Evolutionary conservation across 192 early-diverging fungal species (phyloP).

Genomic region (Coemansia sp.): DNA sequence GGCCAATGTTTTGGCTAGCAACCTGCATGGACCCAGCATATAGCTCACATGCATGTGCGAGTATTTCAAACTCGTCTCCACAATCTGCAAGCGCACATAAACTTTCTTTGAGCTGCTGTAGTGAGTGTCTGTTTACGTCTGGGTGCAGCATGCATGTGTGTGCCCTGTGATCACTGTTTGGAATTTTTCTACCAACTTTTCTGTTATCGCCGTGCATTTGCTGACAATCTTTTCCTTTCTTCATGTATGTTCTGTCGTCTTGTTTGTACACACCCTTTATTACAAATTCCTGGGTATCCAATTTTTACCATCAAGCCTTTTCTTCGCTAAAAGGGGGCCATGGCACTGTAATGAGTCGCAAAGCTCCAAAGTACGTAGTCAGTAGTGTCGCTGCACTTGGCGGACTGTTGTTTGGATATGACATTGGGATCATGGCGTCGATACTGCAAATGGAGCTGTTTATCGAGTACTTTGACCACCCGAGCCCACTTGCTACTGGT

Average conservation of each 20-base stretch:
- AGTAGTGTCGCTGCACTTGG: slow-evolving; percentile 22
- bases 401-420: slow-evolving; percentile 29
- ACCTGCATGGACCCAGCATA: too few species aligned
- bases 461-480: slow-evolving; percentile 59
- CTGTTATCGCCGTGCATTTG: neutral
- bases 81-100: too few species aligned
- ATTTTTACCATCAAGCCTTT: neutral
- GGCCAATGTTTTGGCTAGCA: too few species aligned
- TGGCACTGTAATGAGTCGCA: slow-evolving; percentile 17
- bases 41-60: too few species aligned
- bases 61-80: too few species aligned
- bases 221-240: neutral
- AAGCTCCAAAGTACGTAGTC: slow-evolving; percentile 24
- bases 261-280: neutral
- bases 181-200: neutral
- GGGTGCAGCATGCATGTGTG: slow-evolving; percentile 2
- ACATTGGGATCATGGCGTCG: slow-evolving; percentile 29
- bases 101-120: too few species aligned
- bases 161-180: neutral
- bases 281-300: neutral
- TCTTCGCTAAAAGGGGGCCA: neutral
- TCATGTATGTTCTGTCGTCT: neutral
- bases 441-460: slow-evolving; percentile 63
- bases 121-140: neutral
- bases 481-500: slow-evolving; percentile 52